phyloP scores from a whole-genome alignment of 331 rosid species.

The Phaseolus coccineus region DNA sequence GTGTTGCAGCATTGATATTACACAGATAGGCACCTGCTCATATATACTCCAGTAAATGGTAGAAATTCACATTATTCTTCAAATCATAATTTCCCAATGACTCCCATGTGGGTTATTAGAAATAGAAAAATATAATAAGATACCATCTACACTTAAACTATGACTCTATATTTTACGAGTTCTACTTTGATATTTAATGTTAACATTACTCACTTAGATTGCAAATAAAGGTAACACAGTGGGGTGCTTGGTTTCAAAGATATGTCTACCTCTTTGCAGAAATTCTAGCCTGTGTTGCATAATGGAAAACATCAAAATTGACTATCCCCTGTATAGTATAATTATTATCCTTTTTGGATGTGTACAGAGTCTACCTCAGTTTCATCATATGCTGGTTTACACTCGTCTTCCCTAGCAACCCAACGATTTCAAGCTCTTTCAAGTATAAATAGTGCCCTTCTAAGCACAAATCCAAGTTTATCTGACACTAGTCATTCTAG shows the following conservation, averaged over 20 bases:
- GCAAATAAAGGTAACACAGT: neutral
- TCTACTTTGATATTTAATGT: neutral
- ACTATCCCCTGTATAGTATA: neutral
- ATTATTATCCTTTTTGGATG: constrained; percentile 27
- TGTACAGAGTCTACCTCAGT: constrained; percentile 63
- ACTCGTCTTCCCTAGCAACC: constrained; percentile 66
- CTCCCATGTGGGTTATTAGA: neutral
- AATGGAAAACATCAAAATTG: constrained; percentile 14
- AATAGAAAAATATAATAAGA: neutral
- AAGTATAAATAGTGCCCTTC: constrained; percentile 63
- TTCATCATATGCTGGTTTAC: constrained; percentile 56
- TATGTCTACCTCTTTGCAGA: neutral
- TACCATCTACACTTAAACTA: neutral
- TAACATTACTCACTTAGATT: neutral
- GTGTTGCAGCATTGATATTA: constrained; percentile 12
- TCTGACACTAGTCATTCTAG: constrained; percentile 55
- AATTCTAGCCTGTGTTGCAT: constrained; percentile 35
- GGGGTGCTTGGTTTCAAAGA: constrained; percentile 1
- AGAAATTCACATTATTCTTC: constrained; percentile 13
- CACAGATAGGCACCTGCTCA: constrained; percentile 14
- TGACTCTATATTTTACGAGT: neutral
- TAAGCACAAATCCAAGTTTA: constrained; percentile 47
- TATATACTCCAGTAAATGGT: neutral
- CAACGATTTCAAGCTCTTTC: constrained; percentile 91
- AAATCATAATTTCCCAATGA: neutral